Conservation (phyloP, 169 alveolate genomes). For the Cryptosporidium tyzzeri region DNA sequence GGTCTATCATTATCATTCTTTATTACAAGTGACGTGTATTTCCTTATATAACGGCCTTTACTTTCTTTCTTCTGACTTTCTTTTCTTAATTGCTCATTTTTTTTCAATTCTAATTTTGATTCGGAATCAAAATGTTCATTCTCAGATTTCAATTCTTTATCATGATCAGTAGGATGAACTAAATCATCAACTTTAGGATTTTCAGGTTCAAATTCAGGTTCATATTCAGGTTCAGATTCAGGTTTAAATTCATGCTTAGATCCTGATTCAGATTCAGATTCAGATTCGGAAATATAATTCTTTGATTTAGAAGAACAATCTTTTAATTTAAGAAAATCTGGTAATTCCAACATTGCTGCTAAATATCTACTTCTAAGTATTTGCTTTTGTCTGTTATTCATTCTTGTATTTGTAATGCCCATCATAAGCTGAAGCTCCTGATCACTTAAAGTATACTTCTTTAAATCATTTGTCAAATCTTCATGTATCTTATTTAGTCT, state of each 20-base stretch:
- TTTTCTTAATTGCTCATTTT: constrained; percentile 32
- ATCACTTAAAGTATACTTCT: constrained; percentile 74
- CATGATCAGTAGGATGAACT: too few relatives aligned
- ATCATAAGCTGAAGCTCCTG: constrained; percentile 74
- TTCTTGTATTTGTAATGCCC: constrained; percentile 53
- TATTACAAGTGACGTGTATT: not conserved
- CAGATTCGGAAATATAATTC: not conserved
- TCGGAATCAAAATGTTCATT: not conserved
- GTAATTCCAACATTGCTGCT: constrained; percentile 76
- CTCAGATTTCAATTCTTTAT: not conserved
- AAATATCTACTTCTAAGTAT: constrained; percentile 58
- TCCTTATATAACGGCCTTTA: constrained; percentile 45
- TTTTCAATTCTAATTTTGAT: not conserved
- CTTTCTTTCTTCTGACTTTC: not conserved
- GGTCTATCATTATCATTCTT: constrained; percentile 33
- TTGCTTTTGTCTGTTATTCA: constrained; percentile 66
- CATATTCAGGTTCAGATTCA: not conserved
- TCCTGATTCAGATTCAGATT: not conserved
- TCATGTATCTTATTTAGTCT: constrained; percentile 5
- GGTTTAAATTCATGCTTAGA: not conserved
- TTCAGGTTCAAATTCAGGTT: not conserved
- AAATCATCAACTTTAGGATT: too few relatives aligned
- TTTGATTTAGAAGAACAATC: not conserved
- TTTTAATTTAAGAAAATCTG: constrained; percentile 75
- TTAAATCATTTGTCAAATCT: constrained; percentile 73